Conservation (phyloP, 306 rosid species). For the Vigna unguiculata region DNA sequence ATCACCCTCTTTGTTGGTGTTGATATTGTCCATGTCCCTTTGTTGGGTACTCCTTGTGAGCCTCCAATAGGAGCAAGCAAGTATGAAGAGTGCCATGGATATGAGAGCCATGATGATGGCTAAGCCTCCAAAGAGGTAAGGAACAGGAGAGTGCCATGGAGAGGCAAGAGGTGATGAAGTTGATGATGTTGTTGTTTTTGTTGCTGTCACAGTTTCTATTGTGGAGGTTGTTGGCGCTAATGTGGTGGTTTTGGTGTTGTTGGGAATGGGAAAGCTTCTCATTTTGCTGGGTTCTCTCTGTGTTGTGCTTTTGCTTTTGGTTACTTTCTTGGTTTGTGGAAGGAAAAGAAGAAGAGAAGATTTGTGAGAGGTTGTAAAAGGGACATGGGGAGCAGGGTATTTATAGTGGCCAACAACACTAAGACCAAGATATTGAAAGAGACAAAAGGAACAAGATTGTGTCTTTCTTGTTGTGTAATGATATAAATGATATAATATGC, state of each 20-base stretch:
- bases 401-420: not conserved
- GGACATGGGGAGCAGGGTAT: not conserved
- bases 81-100: conserved; percentile 60
- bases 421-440: not conserved
- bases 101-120: conserved; percentile 68
- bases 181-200: not conserved
- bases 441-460: not conserved
- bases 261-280: conserved; percentile 3
- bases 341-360: not conserved
- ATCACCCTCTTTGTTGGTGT: not conserved
- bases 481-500: no score
- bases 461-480: not conserved
- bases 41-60: conserved; percentile 22
- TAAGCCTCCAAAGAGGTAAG: conserved; percentile 82
- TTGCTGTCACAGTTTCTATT: no score
- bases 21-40: conserved; percentile 50
- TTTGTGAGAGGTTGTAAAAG: not conserved
- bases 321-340: not conserved
- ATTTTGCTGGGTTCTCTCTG: not conserved
- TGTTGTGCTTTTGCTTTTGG: not conserved
- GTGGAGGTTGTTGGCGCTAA: not conserved
- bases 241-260: not conserved
- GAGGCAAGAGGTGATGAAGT: not conserved
- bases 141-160: conserved; percentile 87
- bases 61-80: conserved; percentile 76